Conservation (phyloP, 148 eudicot genomes). For the Nyssa sinensis region DNA sequence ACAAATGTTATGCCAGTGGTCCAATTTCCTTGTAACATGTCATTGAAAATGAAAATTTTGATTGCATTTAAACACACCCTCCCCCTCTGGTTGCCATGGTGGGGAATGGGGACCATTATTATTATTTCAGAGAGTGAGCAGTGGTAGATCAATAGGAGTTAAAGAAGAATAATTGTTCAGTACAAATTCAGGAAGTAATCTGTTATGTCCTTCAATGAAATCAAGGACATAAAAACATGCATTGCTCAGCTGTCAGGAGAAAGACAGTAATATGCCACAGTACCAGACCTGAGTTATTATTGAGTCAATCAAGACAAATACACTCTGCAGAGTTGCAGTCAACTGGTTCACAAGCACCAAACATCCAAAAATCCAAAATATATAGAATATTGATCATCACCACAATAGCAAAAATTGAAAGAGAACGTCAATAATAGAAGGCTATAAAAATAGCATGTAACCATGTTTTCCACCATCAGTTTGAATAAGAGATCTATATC, state of each 20-base stretch:
- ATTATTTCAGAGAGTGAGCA: too few relatives aligned
- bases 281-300: neutral
- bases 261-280: constrained; percentile 1
- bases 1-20: neutral
- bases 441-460: too few relatives aligned
- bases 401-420: neutral
- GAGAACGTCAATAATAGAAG: too few relatives aligned
- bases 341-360: neutral
- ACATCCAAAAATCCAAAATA: constrained; percentile 1
- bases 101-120: too few relatives aligned
- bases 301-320: neutral
- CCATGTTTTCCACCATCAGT: neutral
- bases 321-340: neutral
- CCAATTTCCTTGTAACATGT: neutral
- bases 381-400: neutral
- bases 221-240: too few relatives aligned
- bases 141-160: too few relatives aligned
- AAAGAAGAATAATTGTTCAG: too few relatives aligned
- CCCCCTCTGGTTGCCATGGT: too few relatives aligned
- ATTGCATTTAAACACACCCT: neutral
- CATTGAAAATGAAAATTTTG: neutral
- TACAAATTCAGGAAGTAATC: too few relatives aligned
- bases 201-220: too few relatives aligned
- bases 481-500: neutral
- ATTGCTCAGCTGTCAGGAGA: neutral